These are phyloP conservation scores for Daedaleopsis nitida DNA, from an alignment of 768 basidiomycete species.

Conservation along the genomic window DNA sequence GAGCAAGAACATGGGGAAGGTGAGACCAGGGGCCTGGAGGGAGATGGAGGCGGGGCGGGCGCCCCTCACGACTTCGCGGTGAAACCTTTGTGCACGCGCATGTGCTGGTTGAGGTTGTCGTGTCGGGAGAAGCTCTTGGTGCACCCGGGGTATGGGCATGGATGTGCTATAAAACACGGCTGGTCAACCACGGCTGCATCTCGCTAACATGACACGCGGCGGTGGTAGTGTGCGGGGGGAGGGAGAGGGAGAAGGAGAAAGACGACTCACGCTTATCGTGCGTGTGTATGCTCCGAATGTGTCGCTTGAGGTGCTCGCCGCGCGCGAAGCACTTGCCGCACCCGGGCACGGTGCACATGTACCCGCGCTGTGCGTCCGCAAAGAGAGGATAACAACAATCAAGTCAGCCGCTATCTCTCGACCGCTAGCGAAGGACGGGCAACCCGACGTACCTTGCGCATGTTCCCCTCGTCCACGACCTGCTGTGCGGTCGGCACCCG, in stretches of 20 bases:
- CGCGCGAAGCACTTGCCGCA: slow-evolving; percentile 89
- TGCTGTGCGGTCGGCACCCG: slow-evolving; percentile 61
- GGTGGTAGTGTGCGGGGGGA: too few relatives aligned
- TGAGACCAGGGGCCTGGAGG: neutral
- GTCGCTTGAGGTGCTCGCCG: slow-evolving; percentile 88
- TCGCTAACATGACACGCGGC: too few relatives aligned
- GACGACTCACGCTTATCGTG: slow-evolving; percentile 82
- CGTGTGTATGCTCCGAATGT: slow-evolving; percentile 87
- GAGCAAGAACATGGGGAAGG: neutral
- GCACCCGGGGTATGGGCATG: slow-evolving; percentile 78
- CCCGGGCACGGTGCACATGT: slow-evolving; percentile 76
- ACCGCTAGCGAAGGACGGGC: neutral
- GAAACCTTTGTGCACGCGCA: slow-evolving; percentile 67
- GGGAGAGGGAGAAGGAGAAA: slow-evolving; percentile 7
- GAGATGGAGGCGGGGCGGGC: neutral
- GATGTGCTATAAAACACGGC: slow-evolving; percentile 65
- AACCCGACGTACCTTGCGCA: slow-evolving; percentile 27
- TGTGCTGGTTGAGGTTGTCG: slow-evolving; percentile 88
- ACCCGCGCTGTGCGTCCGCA: slow-evolving; percentile 34
- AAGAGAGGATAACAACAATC: too few relatives aligned
- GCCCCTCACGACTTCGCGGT: slow-evolving; percentile 16
- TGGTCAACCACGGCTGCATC: too few relatives aligned
- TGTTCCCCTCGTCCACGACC: slow-evolving; percentile 27
- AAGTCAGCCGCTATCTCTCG: neutral
- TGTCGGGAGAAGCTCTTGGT: slow-evolving; percentile 84